Conservation (phyloP, 2,329 filamentous ascomycete species). For the Penicillium sp. region DNA sequence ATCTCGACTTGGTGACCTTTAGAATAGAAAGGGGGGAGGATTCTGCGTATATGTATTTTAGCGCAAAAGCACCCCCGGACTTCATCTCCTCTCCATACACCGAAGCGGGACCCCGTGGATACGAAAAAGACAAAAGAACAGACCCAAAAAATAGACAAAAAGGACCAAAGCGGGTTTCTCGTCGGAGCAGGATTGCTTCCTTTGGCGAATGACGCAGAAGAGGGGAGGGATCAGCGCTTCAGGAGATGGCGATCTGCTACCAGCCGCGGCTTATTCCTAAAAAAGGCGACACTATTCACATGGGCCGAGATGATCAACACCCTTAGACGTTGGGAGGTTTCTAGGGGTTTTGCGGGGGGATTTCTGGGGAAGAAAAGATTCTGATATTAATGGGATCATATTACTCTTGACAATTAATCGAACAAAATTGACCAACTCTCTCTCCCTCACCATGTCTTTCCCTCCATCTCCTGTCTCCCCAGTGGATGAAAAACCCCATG, state of each 20-base stretch:
- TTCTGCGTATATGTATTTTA: conserved; percentile 8
- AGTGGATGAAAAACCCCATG: conserved; percentile 16
- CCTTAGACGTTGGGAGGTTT: background rate
- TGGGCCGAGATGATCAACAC: conserved; percentile 13
- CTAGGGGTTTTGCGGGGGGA: conserved; percentile 13
- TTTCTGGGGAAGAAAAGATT: background rate
- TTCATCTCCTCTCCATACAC: background rate
- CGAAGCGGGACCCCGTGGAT: background rate
- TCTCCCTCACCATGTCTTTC: conserved; percentile 11
- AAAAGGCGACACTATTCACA: conserved; percentile 18
- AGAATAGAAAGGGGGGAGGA: background rate
- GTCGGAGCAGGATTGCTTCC: conserved; percentile 21
- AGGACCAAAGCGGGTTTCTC: background rate
- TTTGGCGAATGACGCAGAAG: conserved; percentile 13
- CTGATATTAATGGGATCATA: background rate
- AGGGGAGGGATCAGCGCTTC: conserved; percentile 17
- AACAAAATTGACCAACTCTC: background rate
- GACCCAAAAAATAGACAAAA: background rate
- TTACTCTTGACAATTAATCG: background rate
- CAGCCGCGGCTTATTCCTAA: conserved; percentile 19
- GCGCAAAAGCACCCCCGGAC: background rate
- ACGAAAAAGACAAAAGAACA: background rate
- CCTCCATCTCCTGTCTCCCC: conserved; percentile 19
- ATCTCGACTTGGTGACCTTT: background rate
- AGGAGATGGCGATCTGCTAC: conserved; percentile 23